A percentile compares a stretch with the other conserved stretches of the same genome.
Conservation (phyloP, 2,329 filamentous ascomycete species). For the Paramyrothecium sp. region DNA sequence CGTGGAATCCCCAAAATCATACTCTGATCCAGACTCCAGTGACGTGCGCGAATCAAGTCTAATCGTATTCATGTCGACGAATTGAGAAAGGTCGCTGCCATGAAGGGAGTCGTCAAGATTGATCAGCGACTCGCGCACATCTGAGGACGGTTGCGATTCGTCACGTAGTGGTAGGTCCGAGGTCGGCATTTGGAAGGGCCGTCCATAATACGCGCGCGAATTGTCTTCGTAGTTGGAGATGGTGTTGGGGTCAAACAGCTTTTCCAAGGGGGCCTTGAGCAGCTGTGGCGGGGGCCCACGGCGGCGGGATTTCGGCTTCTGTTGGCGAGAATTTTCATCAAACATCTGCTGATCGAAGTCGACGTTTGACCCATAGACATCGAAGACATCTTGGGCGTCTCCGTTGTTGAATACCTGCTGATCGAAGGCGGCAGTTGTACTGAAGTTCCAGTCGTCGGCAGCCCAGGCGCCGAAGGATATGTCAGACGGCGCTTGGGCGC, state of each 20-base stretch:
- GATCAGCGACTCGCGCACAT: slow-evolving; percentile 62
- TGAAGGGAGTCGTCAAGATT: slow-evolving; percentile 61
- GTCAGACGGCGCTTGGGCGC: slow-evolving; percentile 53
- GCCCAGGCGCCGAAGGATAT: slow-evolving; percentile 42
- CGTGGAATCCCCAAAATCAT: slow-evolving; percentile 40
- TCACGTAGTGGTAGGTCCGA: slow-evolving; percentile 61
- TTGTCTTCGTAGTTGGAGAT: slow-evolving; percentile 65
- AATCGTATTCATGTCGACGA: slow-evolving; percentile 62
- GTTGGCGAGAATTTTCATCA: slow-evolving; percentile 50
- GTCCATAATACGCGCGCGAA: slow-evolving; percentile 58
- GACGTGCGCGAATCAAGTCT: slow-evolving; percentile 41
- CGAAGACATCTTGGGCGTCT: slow-evolving; percentile 57
- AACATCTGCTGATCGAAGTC: slow-evolving; percentile 47
- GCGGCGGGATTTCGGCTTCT: slow-evolving; percentile 51
- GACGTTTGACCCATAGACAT: slow-evolving; percentile 58
- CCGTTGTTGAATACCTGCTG: slow-evolving; percentile 51
- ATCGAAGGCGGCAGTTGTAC: slow-evolving; percentile 64
- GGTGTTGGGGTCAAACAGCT: slow-evolving; percentile 65
- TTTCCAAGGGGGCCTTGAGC: slow-evolving; percentile 60
- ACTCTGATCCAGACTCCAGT: slow-evolving; percentile 34
- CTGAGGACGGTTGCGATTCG: slow-evolving; percentile 45
- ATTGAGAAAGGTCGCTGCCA: slow-evolving; percentile 54
- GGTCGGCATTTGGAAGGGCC: slow-evolving; percentile 34
- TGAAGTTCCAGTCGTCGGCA: slow-evolving; percentile 67
- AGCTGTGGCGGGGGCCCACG: slow-evolving; percentile 55